phyloP scores from a whole-genome alignment of 345 rosid species.

The Cardamine resedifolia region DNA sequence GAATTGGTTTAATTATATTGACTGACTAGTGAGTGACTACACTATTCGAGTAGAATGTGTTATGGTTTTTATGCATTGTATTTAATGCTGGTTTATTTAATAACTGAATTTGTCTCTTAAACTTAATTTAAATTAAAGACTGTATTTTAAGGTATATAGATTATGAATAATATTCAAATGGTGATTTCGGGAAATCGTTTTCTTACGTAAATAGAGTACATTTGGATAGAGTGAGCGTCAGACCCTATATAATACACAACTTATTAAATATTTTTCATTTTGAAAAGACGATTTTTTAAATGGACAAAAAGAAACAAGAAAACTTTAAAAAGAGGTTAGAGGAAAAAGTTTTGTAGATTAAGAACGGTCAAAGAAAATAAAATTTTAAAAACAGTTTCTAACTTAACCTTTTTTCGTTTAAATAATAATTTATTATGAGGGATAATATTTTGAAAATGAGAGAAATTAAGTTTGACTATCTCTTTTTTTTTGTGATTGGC shows the following conservation, averaged over 20 bases:
- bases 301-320: neutral
- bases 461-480: neutral
- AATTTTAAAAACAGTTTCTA: neutral
- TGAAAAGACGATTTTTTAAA: neutral
- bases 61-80: neutral
- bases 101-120: neutral
- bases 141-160: too few species aligned
- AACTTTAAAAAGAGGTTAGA: neutral
- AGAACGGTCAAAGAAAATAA: neutral
- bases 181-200: neutral
- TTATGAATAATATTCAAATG: neutral
- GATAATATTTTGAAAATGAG: conserved; percentile 4
- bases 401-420: neutral
- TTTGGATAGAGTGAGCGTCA: neutral
- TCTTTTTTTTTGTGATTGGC: neutral
- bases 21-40: conserved; percentile 20
- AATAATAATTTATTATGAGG: neutral
- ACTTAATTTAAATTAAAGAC: neutral
- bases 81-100: conserved; percentile 4
- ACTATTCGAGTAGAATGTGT: neutral
- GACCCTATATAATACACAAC: neutral
- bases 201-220: neutral
- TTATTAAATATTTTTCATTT: neutral
- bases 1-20: conserved; percentile 11
- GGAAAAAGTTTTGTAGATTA: neutral